Conservation (phyloP, 345 rosid species). For the Lepidium aucheri region DNA sequence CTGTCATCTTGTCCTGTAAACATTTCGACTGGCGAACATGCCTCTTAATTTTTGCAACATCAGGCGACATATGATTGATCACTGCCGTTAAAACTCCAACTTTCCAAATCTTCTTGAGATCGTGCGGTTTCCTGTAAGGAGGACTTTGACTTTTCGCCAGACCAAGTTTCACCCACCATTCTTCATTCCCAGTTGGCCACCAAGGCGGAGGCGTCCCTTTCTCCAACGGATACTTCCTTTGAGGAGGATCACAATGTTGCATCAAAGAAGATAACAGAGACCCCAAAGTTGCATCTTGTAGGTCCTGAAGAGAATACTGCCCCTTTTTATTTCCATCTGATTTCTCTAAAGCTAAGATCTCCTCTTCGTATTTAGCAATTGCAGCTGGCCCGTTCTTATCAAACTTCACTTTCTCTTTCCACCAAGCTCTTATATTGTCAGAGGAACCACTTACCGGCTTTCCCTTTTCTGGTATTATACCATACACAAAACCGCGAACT, state of each 20-base stretch:
- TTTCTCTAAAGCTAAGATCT: constrained; percentile 57
- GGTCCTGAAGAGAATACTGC: constrained; percentile 69
- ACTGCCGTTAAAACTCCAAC: constrained; percentile 95
- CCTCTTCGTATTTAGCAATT: constrained; percentile 78
- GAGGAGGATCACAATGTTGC: constrained; percentile 99
- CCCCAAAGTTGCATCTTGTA: constrained; percentile 98
- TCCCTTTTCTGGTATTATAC: constrained; percentile 97
- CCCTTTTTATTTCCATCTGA: constrained; percentile 55
- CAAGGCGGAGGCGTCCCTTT: constrained; percentile 90
- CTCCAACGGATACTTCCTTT: constrained; percentile 90
- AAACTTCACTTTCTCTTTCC: constrained; percentile 99
- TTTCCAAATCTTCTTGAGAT: constrained; percentile 98
- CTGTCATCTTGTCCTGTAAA: constrained; percentile 99
- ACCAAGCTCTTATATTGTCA: constrained; percentile 97
- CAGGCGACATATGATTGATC: constrained; percentile 95
- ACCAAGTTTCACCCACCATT: constrained; percentile 87
- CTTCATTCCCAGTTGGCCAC: constrained; percentile 97
- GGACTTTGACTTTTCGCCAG: constrained; percentile 58
- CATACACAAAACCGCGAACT: constrained; percentile 94
- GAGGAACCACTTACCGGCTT: constrained; percentile 93
- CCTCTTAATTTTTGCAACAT: constrained; percentile 86
- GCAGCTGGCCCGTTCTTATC: constrained; percentile 99
- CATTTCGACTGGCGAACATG: constrained; percentile 94
- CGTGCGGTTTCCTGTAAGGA: constrained; percentile 92
- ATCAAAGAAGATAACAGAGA: constrained; percentile 89